Base-by-base conservation (phyloP, 2,329 filamentous ascomycete genomes). In the Akanthomyces dipterigenus region DNA sequence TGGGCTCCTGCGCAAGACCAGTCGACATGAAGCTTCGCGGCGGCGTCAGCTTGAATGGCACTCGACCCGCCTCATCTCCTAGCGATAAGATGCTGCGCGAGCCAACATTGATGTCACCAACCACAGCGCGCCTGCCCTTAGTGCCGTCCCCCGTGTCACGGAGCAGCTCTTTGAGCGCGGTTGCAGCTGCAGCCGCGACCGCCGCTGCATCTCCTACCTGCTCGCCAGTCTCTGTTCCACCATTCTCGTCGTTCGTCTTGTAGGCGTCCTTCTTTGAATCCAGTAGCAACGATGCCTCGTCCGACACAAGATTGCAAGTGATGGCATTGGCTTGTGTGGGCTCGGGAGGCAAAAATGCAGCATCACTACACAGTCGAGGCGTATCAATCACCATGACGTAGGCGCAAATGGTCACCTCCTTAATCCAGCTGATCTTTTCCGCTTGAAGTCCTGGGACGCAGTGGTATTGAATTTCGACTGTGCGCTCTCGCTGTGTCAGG, bases 321-420 rank as follows among this genome's bases (percentile, higher is more conserved):
- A 97, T 92, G 11, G 84, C 76, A 70, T 96, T 89, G 6, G 91
- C 87, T 62, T 85, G 84, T 60, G 89, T 88, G 64, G 91, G 88
- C 67, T 89, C 86, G 0, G 91, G 90, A 0, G 93, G 92, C 59
- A 89, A 78, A 72, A 97, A 97, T 11, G 91, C 91, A 11, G 91
- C 85, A 67, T 97, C 93, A 70, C 88, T 85, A 76, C 93, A 97
- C 14, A 97, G 84, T 1, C 91, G 87, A 0, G 92, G 91, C 0
- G 93, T 96, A 71, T 96, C 89, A 64, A 97, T 85, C 36, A 96
- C 86, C 92, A 97, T 96, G 59, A 96, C 80, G 71, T 97, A 97
- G 14, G 91, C 86, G 76, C 93, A 97, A 12, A 91, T 96, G 3
- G 88, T 89, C 1, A 93, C 86, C 72, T 97, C 93, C 73, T 96